A percentile compares a stretch with the other conserved stretches of the same genome.
Evolutionary conservation across 1,139 yeast species (phyloP).

Genomic region (Yamadazyma membranifaciens): DNA sequence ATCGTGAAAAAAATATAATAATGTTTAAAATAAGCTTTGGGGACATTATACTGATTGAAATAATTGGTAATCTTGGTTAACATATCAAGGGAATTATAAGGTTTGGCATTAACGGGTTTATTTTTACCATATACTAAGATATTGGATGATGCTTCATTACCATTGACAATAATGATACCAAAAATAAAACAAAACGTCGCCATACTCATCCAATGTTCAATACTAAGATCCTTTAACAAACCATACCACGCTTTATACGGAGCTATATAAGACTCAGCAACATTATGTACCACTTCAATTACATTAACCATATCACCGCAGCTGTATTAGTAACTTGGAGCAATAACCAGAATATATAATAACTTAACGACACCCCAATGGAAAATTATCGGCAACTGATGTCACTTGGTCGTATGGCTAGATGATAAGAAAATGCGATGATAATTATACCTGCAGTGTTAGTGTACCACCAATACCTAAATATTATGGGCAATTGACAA

Average conservation of each 20-base stretch:
- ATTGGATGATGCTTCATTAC: conserved; percentile 8
- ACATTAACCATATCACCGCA: neutral
- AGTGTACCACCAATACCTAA: too few species aligned
- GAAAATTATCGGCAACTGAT: too few species aligned
- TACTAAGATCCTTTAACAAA: neutral
- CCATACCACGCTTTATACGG: conserved; percentile 6
- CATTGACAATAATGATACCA: conserved; percentile 12
- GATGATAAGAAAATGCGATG: too few species aligned
- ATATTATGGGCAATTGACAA: too few species aligned
- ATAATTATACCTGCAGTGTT: too few species aligned
- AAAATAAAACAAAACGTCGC: conserved; percentile 7
- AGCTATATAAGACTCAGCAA: conserved; percentile 4
- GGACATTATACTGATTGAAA: conserved; percentile 32
- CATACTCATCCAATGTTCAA: conserved; percentile 15
- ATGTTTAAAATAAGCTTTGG: conserved; percentile 48
- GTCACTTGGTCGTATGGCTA: too few species aligned
- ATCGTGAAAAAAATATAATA: conserved; percentile 38
- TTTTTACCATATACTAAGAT: conserved; percentile 17
- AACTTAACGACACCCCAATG: too few species aligned
- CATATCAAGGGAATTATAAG: conserved; percentile 1
- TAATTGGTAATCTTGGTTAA: conserved; percentile 5
- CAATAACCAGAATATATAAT: too few species aligned
- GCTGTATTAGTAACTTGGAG: neutral
- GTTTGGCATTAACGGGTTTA: neutral
- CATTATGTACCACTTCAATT: neutral